phyloP scores from a whole-genome alignment of 371 early-diverging fungal genomes.

The Mucor velutinosus region DNA sequence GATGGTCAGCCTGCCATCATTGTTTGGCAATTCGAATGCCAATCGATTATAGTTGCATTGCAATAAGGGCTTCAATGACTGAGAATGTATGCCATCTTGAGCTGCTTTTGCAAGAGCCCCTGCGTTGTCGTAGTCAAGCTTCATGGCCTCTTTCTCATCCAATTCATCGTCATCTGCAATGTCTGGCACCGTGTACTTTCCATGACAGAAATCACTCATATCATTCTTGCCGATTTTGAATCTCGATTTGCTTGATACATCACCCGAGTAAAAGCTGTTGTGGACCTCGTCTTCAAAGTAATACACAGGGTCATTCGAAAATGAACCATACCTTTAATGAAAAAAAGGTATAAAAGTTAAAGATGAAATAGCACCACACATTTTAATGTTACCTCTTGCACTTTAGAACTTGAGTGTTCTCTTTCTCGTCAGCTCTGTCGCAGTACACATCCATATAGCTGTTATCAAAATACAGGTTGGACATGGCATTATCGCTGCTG shows the following conservation, averaged over 20 bases:
- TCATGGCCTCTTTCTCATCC: conserved; percentile 3
- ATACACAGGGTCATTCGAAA: conserved; percentile 3
- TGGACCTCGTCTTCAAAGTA: conserved; percentile 8
- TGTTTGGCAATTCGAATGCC: background rate
- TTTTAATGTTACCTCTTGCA: conserved; percentile 8
- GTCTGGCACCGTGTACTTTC: background rate
- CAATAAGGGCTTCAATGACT: background rate
- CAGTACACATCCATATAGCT: background rate
- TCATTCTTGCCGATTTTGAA: background rate
- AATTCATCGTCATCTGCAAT: background rate
- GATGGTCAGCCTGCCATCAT: background rate
- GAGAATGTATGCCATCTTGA: background rate
- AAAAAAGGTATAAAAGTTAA: background rate
- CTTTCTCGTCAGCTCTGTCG: background rate
- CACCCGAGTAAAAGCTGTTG: conserved; percentile 6
- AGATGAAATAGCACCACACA: background rate
- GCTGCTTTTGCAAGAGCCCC: background rate
- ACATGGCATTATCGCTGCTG: conserved; percentile 58
- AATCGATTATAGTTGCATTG: conserved; percentile 3
- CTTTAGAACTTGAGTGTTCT: background rate
- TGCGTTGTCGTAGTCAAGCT: background rate
- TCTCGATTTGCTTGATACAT: background rate
- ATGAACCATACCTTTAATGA: background rate
- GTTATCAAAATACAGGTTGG: conserved; percentile 95
- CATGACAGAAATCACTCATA: background rate